phyloP scores from a whole-genome alignment of 2,329 filamentous ascomycete genomes.

The Clonostachys solani region DNA sequence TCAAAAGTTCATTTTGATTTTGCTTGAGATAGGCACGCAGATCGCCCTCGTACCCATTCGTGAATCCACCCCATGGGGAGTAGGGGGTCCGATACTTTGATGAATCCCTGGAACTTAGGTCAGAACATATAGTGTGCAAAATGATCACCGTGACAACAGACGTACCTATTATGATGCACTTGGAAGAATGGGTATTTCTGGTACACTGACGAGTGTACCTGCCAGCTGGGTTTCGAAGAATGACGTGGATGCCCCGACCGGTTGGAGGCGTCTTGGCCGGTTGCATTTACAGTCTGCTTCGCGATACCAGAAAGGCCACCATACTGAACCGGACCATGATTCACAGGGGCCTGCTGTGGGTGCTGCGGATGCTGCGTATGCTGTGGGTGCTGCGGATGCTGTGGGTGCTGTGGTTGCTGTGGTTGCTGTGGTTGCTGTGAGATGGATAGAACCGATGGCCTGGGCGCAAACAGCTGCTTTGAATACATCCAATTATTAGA shows the following conservation, averaged over 20 bases:
- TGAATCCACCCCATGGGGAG: conserved; percentile 51
- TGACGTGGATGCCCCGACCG: conserved; percentile 3
- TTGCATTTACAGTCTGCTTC: neutral
- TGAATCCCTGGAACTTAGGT: conserved; percentile 34
- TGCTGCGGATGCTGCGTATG: neutral
- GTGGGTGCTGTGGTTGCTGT: conserved; percentile 1
- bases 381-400: neutral
- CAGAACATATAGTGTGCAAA: neutral
- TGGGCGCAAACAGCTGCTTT: conserved; percentile 14
- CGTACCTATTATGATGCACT: conserved; percentile 53
- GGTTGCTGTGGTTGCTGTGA: neutral
- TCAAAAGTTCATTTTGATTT: conserved; percentile 17
- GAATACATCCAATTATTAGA: conserved; percentile 5
- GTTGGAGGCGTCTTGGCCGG: too few species aligned
- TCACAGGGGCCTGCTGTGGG: too few species aligned
- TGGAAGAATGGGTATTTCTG: conserved; percentile 57
- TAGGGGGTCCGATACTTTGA: conserved; percentile 58
- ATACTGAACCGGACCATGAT: too few species aligned
- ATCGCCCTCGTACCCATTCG: conserved; percentile 56
- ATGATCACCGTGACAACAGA: too few species aligned
- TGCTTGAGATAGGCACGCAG: conserved; percentile 37
- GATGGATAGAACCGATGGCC: neutral
- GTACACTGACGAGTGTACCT: conserved; percentile 34
- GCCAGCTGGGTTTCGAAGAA: conserved; percentile 21
- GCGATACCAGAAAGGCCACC: neutral